Evolutionary conservation across 257 asterid genomes (phyloP).

Genomic region (Salvia splendens): DNA sequence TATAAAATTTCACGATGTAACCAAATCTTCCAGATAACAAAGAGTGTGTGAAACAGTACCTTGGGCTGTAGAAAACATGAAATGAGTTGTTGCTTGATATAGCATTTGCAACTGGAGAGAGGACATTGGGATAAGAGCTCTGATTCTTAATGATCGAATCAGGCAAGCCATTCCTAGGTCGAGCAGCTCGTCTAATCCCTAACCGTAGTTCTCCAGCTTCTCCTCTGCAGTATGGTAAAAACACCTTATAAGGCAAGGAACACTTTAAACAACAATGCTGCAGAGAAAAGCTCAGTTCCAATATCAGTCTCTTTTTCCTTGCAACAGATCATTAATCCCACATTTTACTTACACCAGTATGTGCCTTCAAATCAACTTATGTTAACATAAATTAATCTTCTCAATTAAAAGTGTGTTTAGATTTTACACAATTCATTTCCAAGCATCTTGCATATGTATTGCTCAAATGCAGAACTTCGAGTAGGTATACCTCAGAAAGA

Average conservation of each 20-base stretch:
- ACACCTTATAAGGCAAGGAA: neutral
- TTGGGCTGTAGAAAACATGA: constrained; percentile 77
- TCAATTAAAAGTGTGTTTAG: neutral
- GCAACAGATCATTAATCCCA: neutral
- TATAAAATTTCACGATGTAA: constrained; percentile 13
- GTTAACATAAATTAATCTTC: neutral
- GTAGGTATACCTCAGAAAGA: constrained; percentile 72
- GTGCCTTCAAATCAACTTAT: neutral
- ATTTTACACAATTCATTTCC: neutral
- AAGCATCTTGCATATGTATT: constrained; percentile 6
- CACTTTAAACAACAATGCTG: neutral
- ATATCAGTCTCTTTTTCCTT: constrained; percentile 6
- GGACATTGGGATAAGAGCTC: constrained; percentile 67
- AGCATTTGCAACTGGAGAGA: constrained; percentile 75
- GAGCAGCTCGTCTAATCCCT: constrained; percentile 95
- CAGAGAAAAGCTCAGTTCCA: constrained; percentile 1
- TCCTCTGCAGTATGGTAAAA: constrained; percentile 54
- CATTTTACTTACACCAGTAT: neutral
- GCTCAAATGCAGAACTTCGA: constrained; percentile 15
- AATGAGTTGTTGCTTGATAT: constrained; percentile 55
- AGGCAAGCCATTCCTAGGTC: constrained; percentile 83
- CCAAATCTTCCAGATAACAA: constrained; percentile 17
- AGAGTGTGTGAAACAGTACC: constrained; percentile 46
- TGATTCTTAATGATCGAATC: constrained; percentile 79
- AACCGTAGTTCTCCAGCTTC: constrained; percentile 80